phyloP scores from a whole-genome alignment of 2,329 filamentous ascomycete species.

The Pseudogymnoascus sp. region DNA sequence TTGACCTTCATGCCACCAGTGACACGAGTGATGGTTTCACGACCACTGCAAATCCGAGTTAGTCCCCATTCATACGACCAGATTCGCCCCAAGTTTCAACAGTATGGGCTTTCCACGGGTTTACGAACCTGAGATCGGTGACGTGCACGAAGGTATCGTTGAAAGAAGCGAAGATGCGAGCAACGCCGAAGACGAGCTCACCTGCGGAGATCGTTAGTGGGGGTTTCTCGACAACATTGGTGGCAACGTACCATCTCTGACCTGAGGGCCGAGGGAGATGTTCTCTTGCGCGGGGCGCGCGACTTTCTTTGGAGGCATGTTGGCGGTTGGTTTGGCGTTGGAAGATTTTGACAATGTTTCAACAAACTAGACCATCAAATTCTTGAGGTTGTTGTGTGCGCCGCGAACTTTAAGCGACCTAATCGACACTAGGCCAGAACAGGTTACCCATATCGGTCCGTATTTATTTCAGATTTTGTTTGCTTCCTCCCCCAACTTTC shows the following conservation, averaged over 20 bases:
- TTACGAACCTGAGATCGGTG: slow-evolving; percentile 87
- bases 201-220: slow-evolving; percentile 35
- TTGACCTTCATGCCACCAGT: slow-evolving; percentile 99
- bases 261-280: slow-evolving; percentile 94
- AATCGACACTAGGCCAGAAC: neutral
- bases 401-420: slow-evolving; percentile 8
- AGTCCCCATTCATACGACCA: slow-evolving; percentile 43
- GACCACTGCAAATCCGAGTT: slow-evolving; percentile 77
- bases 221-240: slow-evolving; percentile 8
- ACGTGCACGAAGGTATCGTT: slow-evolving; percentile 81
- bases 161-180: slow-evolving; percentile 71
- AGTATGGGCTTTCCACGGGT: slow-evolving; percentile 16
- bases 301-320: slow-evolving; percentile 93
- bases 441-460: neutral
- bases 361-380: neutral
- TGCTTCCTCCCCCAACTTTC: neutral
- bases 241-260: slow-evolving; percentile 72
- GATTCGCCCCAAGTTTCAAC: slow-evolving; percentile 21
- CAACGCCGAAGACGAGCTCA: slow-evolving; percentile 72
- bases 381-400: slow-evolving; percentile 9
- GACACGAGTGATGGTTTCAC: slow-evolving; percentile 99
- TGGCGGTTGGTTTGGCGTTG: slow-evolving; percentile 38
- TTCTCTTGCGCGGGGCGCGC: slow-evolving; percentile 84
- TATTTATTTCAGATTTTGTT: slow-evolving; percentile 10
- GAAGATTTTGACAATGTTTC: slow-evolving; percentile 10